Evolutionary conservation across 257 asterid genomes (phyloP).

Genomic region (Ocimum tenuiflorum): DNA sequence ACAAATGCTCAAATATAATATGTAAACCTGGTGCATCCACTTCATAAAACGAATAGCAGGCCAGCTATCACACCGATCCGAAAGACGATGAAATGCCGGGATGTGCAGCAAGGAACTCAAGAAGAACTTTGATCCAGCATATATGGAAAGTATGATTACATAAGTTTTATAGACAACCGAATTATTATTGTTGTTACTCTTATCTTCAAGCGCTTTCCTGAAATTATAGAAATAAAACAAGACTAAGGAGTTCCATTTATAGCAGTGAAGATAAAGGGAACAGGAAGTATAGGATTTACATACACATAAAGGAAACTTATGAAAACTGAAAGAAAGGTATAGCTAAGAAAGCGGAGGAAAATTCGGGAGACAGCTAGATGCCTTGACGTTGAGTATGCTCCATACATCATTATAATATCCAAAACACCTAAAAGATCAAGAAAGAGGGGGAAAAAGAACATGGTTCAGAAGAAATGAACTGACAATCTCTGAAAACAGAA

Average conservation of each 20-base stretch:
- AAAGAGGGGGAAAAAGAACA: neutral
- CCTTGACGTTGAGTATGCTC: slow-evolving; percentile 87
- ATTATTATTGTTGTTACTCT: slow-evolving; percentile 28
- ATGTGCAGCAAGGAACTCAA: slow-evolving; percentile 66
- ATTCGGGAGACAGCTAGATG: slow-evolving; percentile 72
- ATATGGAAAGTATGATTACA: slow-evolving; percentile 54
- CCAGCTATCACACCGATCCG: slow-evolving; percentile 61
- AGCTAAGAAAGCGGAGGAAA: slow-evolving; percentile 75
- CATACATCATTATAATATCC: slow-evolving; percentile 93
- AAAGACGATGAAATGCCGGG: slow-evolving; percentile 78
- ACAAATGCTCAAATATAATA: slow-evolving; percentile 7
- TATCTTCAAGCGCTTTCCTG: slow-evolving; percentile 69
- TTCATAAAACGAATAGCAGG: slow-evolving; percentile 61
- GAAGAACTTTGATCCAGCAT: slow-evolving; percentile 59
- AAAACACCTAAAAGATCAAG: slow-evolving; percentile 50
- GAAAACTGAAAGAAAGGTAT: slow-evolving; percentile 51
- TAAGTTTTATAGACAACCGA: slow-evolving; percentile 52
- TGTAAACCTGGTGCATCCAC: slow-evolving; percentile 97
- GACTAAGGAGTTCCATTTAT: slow-evolving; percentile 6
- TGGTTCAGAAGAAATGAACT: slow-evolving; percentile 5
- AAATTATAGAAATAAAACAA: slow-evolving; percentile 22
- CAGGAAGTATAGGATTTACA: slow-evolving; percentile 25
- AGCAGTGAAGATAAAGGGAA: slow-evolving; percentile 9
- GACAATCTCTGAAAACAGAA: neutral
- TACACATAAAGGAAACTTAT: slow-evolving; percentile 94